A percentile compares a stretch with the other conserved stretches of the same genome.
Evolutionary conservation across 345 rosid genomes (phyloP).

Genomic region (Populus deltoides): DNA sequence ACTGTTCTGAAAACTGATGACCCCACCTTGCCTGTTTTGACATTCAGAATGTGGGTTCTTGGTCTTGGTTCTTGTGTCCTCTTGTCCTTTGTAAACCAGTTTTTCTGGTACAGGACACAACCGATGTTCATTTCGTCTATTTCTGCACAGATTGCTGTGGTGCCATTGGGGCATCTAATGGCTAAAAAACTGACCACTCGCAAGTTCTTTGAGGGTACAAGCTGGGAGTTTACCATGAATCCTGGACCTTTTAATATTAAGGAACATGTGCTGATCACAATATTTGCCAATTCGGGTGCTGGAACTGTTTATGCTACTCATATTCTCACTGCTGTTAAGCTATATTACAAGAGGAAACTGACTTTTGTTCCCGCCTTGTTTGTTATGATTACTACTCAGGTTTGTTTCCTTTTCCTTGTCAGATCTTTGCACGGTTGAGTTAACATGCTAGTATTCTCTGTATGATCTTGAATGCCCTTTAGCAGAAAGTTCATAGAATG

Average conservation of each 20-base stretch:
- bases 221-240: conserved; percentile 33
- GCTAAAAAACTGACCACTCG: neutral
- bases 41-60: conserved; percentile 81
- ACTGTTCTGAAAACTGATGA: conserved; percentile 87
- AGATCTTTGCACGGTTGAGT: no score
- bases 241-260: conserved; percentile 82
- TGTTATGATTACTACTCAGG: conserved; percentile 45
- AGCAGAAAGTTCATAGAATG: no score
- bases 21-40: conserved; percentile 54
- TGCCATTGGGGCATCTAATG: conserved; percentile 19
- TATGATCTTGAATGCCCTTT: no score
- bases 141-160: conserved; percentile 21
- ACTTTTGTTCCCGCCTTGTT: conserved; percentile 35
- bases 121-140: conserved; percentile 5
- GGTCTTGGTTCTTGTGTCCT: conserved; percentile 49
- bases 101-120: conserved; percentile 16
- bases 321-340: conserved; percentile 36
- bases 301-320: conserved; percentile 39
- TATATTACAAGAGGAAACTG: conserved; percentile 29
- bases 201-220: conserved; percentile 35
- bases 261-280: conserved; percentile 74
- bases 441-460: no score
- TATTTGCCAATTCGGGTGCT: conserved; percentile 14
- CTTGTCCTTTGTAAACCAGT: conserved; percentile 13
- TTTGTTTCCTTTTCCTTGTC: neutral